Evolutionary conservation across 805 yeast species (phyloP), one percentile per base, ranked within the genome.

Genomic region (Wickerhamiella shivajii): DNA sequence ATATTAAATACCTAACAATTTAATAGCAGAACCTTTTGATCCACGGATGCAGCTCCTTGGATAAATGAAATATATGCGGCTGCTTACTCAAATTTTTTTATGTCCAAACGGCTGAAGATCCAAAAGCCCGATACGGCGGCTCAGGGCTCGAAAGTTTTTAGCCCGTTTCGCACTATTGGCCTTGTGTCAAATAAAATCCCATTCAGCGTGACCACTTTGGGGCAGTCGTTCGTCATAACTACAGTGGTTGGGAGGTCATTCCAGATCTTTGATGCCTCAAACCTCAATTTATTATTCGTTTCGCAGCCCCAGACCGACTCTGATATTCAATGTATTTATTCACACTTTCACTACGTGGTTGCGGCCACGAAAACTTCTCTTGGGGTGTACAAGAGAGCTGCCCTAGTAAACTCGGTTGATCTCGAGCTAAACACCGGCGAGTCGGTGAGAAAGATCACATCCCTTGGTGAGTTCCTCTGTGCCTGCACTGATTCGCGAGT

Each of bases 251-350:
- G 96, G 3, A 66, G 73, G 34, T 67, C 87, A 1, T 81, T 90
- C 60, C 97, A 87, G 54, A 81, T 90, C 18, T 90, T 79, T 50
- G 98, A 90, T 59, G 94, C 47, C 10, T 72, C 87, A 20, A 81
- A 79, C 5, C 60, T 87, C 41, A 90, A 80, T 44, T 60, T 87
- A 41, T 59, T 87, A 15, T 87, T 90, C 56, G 92, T 87, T 9
- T 80, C 94, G 1, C 79, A 73, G 43, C 69, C 67, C 14, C 87
- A 79, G 52, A 77, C 94, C 0, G 66, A 75, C 0, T 51, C 70
- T 6, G 67, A 70, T 37, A 84, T 87, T 43, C 71, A 76, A 17
- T 69, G 76, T 15, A 59, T 87, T 29, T 64, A 76, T 14, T 75
- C 95, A 2, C 92, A 81, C 55, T 72, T 71, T 62, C 96, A 87